Evolutionary conservation across 1,284 basidiomycete genomes (phyloP), one percentile per base, ranked within the genome.

Genomic region (Ganoderma multipileum): DNA sequence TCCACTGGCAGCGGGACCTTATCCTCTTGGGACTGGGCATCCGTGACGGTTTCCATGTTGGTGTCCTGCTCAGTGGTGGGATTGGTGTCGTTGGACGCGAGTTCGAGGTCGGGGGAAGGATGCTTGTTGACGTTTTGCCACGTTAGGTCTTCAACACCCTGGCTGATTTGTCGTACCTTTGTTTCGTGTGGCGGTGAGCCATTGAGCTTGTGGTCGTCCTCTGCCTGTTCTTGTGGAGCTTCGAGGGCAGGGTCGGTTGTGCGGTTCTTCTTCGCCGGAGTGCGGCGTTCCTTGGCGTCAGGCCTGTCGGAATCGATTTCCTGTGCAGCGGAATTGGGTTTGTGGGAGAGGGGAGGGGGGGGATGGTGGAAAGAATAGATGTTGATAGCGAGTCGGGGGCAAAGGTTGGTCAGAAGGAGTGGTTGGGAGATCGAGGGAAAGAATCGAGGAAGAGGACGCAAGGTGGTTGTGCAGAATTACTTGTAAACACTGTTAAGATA

Each of bases 211-310:
- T 72, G 65, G 65, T 76, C 77, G 68, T 80, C 74, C 42, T 79
- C 80, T 64, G 86, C 85, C 64, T 90, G 89, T 77, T 92, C 90
- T 69, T 89, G 86, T 41, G 90, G 89, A 39, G 86, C 76, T 70
- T 86, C 89, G 60, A 93, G 82, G 3, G 33, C 61, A 30, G 85
- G 81, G 11, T 86, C 74, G 50, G 74, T 77, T 23, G 75, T 82
- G 62, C 89, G 83, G 74, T 93, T 93, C 84, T 92, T 93, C 85
- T 93, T 93, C 39, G 88, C 85, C 2, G 89, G 89, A 16, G 86
- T 84, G 30, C 83, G 83, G 57, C 82, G 80, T 67, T 83, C 82
- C 75, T 85, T 85, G 70, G 81, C 78, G 67, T 76, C 74, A 6
- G 65, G 50, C 64, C 60, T 55, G 42, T 71, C 57, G 26, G 64